Evolutionary conservation across 164 flowering plant genomes (phyloP), one percentile per base, ranked within the genome.

Genomic region (Brasenia schreberi): DNA sequence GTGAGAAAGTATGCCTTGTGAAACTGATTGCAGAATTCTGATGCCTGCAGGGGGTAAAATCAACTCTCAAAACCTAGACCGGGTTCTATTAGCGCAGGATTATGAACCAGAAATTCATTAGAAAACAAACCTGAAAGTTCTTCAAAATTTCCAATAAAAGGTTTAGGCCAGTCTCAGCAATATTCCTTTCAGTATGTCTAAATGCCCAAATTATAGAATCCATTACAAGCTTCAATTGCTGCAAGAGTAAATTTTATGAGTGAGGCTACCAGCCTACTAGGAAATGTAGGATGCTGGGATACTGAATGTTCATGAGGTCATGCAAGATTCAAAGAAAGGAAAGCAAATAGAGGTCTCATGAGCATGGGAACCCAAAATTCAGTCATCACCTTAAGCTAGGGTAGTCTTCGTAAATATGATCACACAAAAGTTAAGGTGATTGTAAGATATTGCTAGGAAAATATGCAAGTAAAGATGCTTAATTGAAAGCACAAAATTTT

Each of bases 171-270:
- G 97, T 95, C 81, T 95, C 99, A 63, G 99, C 97, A 74, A 95
- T 95, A 73, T 95, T 95, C 66, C 96, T 81, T 66, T 95, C 99
- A 45, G 99, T 95, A 72, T 95, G 99, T 66, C 99, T 88, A 74
- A 95, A 95, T 43, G 99, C 99, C 99, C 99, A 95, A 56, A 85
- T 92, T 59, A 95, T 92, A 10, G 97, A 92, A 76, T 95, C 97
- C 97, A 92, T 95, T 7, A 95, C 97, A 66, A 92, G 85, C 79
- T 95, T 95, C 67, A 95, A 56, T 85, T 95, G 99, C 97, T 92
- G 85, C 56, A 49, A 49, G 56, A 9, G 16, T 49, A 49, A 49
- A 49, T 49, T 49, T 6, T 49, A 49, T 49, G 10, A 49, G 56
- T 49, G 9, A 49, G 4, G 14, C 53, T 1, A 73, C 17, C 18